Evolutionary conservation across 305 asterid genomes (phyloP).

Genomic region (Lippia alba): DNA sequence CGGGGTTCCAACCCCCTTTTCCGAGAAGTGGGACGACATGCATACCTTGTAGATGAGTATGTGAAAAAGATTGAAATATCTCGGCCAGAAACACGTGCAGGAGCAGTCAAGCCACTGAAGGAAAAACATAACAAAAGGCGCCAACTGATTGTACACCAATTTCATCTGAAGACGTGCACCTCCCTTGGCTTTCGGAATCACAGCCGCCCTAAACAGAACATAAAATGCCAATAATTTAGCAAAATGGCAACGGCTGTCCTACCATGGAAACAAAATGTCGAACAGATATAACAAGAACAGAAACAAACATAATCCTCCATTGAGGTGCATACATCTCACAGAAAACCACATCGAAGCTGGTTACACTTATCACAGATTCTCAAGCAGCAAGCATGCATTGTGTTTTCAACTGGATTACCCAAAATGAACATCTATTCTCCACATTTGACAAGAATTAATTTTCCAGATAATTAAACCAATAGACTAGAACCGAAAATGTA

Average conservation of each 20-base stretch:
- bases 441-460: constrained; percentile 11
- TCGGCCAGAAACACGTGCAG: constrained; percentile 63
- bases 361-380: constrained; percentile 1
- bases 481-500: not conserved
- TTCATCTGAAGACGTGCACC: constrained; percentile 83
- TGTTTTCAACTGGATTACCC: constrained; percentile 21
- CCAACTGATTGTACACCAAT: constrained; percentile 68
- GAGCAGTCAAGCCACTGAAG: constrained; percentile 85
- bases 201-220: constrained; percentile 68
- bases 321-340: not conserved
- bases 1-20: no score
- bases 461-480: not conserved
- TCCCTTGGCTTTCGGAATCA: constrained; percentile 82
- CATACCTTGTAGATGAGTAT: constrained; percentile 75
- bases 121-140: constrained; percentile 67
- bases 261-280: constrained; percentile 3
- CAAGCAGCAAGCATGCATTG: constrained; percentile 9
- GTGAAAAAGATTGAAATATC: constrained; percentile 66
- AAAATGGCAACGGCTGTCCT: not conserved
- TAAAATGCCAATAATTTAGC: constrained; percentile 21
- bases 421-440: constrained; percentile 14
- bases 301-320: not conserved
- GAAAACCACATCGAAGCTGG: constrained; percentile 18
- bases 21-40: constrained; percentile 17
- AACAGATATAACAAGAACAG: constrained; percentile 4